A percentile compares a stretch with the other conserved stretches of the same genome.
These are phyloP conservation scores for Penicillium argentinense DNA, from an alignment of 495 filamentous ascomycete species.

Conservation along the genomic window DNA sequence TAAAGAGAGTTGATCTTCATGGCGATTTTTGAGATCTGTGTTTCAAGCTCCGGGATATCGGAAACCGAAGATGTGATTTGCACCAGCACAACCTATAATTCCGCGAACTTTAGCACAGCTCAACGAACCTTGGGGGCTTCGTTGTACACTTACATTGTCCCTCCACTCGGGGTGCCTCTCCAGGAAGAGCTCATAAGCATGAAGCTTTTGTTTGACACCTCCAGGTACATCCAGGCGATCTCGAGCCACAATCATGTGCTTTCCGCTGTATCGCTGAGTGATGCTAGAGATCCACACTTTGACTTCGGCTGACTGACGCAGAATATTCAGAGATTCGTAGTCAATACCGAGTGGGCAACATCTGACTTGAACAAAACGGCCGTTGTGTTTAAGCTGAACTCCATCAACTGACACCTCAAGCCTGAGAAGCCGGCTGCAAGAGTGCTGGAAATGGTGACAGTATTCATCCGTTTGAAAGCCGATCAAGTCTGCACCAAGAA, in stretches of 20 bases:
- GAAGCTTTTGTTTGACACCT: conserved; percentile 81
- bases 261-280: conserved; percentile 68
- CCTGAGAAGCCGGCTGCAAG: conserved; percentile 78
- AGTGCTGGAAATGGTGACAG: conserved; percentile 85
- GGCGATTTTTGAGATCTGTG: conserved; percentile 80
- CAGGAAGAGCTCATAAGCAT: conserved; percentile 84
- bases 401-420: conserved; percentile 79
- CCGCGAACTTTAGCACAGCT: neutral
- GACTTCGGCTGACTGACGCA: conserved; percentile 67
- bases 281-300: conserved; percentile 71
- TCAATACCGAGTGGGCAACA: conserved; percentile 51
- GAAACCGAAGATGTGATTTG: conserved; percentile 82
- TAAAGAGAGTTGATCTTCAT: conserved; percentile 80
- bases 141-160: conserved; percentile 53
- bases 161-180: conserved; percentile 82
- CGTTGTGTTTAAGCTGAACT: conserved; percentile 74
- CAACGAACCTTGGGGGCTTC: no score
- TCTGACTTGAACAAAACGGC: conserved; percentile 79
- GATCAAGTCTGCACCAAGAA: conserved; percentile 86
- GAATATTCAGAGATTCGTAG: conserved; percentile 63
- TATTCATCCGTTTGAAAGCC: conserved; percentile 91
- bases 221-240: conserved; percentile 87
- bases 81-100: conserved; percentile 67
- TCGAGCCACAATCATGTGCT: conserved; percentile 80
- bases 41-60: conserved; percentile 74